Conservation (phyloP, 2,329 filamentous ascomycete genomes). For the Xylaria sp. region DNA sequence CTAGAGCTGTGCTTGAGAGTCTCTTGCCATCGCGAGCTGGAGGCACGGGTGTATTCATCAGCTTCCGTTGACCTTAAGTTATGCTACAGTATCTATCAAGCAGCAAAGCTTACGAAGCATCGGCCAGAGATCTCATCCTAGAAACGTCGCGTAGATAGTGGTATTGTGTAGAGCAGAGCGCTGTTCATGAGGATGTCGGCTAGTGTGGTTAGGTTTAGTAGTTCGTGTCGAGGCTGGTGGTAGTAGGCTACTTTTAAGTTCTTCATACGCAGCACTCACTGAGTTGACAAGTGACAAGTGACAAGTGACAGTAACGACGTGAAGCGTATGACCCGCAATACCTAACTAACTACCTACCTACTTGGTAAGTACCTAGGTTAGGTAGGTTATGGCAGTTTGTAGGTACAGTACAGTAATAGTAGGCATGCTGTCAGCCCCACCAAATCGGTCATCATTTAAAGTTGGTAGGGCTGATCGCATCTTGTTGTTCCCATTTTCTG, state of each 20-base stretch:
- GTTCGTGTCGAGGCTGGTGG: conserved; percentile 6
- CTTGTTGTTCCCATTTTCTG: background rate
- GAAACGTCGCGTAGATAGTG: conserved; percentile 12
- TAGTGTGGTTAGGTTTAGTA: conserved; percentile 1
- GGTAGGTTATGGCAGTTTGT: no score
- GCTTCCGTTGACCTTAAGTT: background rate
- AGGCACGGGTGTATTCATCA: conserved; percentile 13
- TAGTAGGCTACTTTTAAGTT: background rate
- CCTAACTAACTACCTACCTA: no score
- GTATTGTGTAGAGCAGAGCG: background rate
- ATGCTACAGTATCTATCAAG: background rate
- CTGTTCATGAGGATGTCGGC: conserved; percentile 19
- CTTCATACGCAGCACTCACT: background rate
- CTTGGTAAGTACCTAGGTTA: no score
- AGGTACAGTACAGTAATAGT: no score
- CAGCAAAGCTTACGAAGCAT: conserved; percentile 45
- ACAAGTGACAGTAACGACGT: no score
- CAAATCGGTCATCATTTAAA: background rate
- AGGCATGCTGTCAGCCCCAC: conserved; percentile 1
- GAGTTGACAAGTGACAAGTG: no score
- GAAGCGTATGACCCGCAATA: no score
- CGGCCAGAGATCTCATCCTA: conserved; percentile 48
- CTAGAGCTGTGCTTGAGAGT: conserved; percentile 67
- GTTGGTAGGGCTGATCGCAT: conserved; percentile 11
- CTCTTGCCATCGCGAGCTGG: conserved; percentile 73